Conservation (phyloP, 306 rosid species). For the Ammopiptanthus mongolicus region DNA sequence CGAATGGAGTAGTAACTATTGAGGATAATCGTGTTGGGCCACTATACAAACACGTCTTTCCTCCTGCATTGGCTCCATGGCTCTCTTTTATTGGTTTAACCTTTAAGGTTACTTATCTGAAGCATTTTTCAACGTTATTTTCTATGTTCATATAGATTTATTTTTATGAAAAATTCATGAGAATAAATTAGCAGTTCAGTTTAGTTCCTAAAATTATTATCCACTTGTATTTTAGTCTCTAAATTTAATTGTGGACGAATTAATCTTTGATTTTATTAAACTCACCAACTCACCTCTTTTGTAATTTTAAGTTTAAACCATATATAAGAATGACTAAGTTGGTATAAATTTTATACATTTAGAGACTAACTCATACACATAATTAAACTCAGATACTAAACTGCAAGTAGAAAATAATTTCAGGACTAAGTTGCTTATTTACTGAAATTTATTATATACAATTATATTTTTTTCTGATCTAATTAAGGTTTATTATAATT, state of each 20-base stretch:
- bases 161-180: not conserved
- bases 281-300: too few relatives aligned
- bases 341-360: too few relatives aligned
- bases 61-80: conserved; percentile 37
- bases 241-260: too few relatives aligned
- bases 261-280: too few relatives aligned
- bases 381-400: too few relatives aligned
- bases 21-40: conserved; percentile 44
- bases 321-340: too few relatives aligned
- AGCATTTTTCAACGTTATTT: not conserved
- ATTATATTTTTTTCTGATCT: not conserved
- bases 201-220: too few relatives aligned
- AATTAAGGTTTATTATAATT: not conserved
- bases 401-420: too few relatives aligned
- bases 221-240: too few relatives aligned
- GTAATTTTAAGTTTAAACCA: too few relatives aligned
- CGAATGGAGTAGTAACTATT: conserved; percentile 25
- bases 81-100: conserved; percentile 38
- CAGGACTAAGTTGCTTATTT: not conserved
- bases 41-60: conserved; percentile 39
- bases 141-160: not conserved
- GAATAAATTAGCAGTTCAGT: too few relatives aligned
- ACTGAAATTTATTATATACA: not conserved
- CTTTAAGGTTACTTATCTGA: not conserved
- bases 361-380: too few relatives aligned